phyloP scores from a whole-genome alignment of 1,284 basidiomycete genomes.

The Boletus smithii region DNA sequence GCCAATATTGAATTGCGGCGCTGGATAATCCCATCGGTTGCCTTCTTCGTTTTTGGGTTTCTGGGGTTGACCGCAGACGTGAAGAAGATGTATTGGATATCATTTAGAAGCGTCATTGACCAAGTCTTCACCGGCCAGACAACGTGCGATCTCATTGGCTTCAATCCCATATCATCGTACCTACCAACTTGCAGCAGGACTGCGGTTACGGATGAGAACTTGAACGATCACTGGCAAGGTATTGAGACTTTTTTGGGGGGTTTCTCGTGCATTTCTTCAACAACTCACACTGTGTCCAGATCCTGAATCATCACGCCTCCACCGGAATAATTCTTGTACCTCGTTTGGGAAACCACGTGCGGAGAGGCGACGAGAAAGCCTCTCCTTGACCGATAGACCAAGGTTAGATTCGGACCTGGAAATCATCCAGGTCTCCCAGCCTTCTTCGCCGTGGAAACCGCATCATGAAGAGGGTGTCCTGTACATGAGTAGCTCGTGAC shows the following conservation, averaged over 20 bases:
- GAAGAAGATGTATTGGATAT: conserved; percentile 16
- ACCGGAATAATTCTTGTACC: background rate
- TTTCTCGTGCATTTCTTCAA: background rate
- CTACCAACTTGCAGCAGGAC: conserved; percentile 3
- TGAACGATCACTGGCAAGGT: conserved; percentile 1
- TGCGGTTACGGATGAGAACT: background rate
- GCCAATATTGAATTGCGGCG: conserved; percentile 19
- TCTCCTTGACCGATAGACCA: background rate
- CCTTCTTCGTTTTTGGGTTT: conserved; percentile 24
- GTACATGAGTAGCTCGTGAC: no score
- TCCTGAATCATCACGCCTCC: background rate
- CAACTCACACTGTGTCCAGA: background rate
- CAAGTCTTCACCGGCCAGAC: background rate
- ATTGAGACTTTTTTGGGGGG: background rate
- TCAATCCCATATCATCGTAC: background rate
- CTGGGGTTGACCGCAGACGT: conserved; percentile 25
- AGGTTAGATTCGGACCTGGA: conserved; percentile 1
- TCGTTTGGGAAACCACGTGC: background rate
- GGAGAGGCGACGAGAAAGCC: no score
- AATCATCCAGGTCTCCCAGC: conserved; percentile 1
- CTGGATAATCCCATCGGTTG: conserved; percentile 17
- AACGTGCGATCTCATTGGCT: conserved; percentile 4
- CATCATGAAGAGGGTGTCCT: no score
- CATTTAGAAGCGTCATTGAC: conserved; percentile 6
- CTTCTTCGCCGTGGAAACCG: no score